Evolutionary conservation across 164 flowering plant genomes (phyloP).

Genomic region (Saururus chinensis): DNA sequence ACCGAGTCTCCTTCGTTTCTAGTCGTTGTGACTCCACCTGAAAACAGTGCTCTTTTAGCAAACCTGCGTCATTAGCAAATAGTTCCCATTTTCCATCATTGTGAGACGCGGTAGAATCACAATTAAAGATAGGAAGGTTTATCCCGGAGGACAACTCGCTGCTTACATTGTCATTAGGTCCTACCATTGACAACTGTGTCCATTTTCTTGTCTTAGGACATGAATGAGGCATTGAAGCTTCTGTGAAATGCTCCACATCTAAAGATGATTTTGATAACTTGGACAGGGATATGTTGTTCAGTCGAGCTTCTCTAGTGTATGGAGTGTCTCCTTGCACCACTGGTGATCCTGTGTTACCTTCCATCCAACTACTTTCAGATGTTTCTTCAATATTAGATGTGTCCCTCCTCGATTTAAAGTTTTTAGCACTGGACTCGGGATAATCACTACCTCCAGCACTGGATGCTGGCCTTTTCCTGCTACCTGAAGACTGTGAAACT

Average conservation of each 20-base stretch:
- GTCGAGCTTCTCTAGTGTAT: neutral
- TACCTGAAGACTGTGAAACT: slow-evolving; percentile 1
- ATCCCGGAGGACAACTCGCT: slow-evolving; percentile 2
- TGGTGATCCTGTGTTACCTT: slow-evolving; percentile 5
- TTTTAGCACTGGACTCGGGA: slow-evolving; percentile 4
- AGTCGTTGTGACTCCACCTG: neutral
- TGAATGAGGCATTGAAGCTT: neutral
- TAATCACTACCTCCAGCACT: slow-evolving; percentile 1
- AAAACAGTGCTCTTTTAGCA: slow-evolving; percentile 2
- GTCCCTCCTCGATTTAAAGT: neutral
- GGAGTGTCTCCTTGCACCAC: slow-evolving; percentile 3
- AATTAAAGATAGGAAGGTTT: slow-evolving; percentile 1
- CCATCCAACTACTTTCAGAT: slow-evolving; percentile 9
- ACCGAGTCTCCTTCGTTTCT: neutral
- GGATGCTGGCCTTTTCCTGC: slow-evolving; percentile 4
- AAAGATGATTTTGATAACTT: slow-evolving; percentile 2
- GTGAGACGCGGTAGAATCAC: slow-evolving; percentile 2
- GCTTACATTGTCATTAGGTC: neutral
- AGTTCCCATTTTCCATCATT: slow-evolving; percentile 11
- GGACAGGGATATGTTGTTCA: neutral
- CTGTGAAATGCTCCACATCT: neutral
- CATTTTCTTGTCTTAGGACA: too few relatives aligned
- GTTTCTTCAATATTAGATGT: slow-evolving; percentile 6
- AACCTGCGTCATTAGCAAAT: slow-evolving; percentile 4
- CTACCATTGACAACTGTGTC: too few relatives aligned